Conservation (phyloP, 208 protist genomes). For the Porcisia deanei region DNA sequence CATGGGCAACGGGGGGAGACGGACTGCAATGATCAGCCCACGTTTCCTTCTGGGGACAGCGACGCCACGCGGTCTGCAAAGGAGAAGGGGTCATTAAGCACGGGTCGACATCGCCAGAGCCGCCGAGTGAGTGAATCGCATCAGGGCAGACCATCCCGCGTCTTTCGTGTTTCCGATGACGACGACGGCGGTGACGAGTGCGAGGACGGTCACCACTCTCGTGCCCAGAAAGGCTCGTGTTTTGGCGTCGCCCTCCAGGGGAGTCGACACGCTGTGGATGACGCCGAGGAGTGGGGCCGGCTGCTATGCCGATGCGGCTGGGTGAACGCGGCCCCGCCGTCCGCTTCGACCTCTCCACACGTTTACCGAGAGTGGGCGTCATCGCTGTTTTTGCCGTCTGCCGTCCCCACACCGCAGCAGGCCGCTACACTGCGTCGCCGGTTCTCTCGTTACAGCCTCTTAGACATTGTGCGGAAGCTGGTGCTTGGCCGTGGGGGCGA, state of each 20-base stretch:
- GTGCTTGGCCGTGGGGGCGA: constrained; percentile 31
- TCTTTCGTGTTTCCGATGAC: background rate
- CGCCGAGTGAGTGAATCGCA: background rate
- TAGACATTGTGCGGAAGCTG: constrained; percentile 21
- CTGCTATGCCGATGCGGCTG: constrained; percentile 29
- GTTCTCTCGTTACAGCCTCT: constrained; percentile 20
- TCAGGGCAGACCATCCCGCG: background rate
- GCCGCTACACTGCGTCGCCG: constrained; percentile 26
- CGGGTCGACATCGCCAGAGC: background rate
- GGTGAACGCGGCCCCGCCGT: constrained; percentile 26
- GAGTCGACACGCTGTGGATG: constrained; percentile 22
- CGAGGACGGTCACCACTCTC: background rate
- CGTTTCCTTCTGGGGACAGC: background rate
- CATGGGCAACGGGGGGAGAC: background rate
- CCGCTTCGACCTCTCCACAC: background rate
- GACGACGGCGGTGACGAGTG: background rate
- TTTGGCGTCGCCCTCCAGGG: background rate
- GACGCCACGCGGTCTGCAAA: background rate
- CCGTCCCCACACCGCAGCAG: constrained; percentile 17
- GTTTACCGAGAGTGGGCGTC: constrained; percentile 17
- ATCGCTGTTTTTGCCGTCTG: constrained; percentile 12
- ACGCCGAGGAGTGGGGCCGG: constrained; percentile 28
- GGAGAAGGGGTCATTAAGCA: background rate
- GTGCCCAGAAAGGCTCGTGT: background rate
- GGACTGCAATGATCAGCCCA: no score